Evolutionary conservation across 108 stramenopile species (phyloP).

Genomic region (Cylindrotheca fusiformis): DNA sequence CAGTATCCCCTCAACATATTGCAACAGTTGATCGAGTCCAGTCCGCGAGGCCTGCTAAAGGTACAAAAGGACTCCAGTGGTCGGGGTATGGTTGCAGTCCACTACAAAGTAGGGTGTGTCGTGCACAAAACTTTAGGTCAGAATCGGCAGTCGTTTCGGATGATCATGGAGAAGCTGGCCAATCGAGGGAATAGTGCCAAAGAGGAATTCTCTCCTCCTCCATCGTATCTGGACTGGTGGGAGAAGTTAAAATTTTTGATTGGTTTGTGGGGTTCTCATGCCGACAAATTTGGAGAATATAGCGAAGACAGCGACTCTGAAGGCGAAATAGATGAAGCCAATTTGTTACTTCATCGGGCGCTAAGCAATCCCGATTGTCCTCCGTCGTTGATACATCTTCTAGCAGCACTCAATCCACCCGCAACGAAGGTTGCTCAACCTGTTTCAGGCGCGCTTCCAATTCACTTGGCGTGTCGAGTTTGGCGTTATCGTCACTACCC

Average conservation of each 20-base stretch:
- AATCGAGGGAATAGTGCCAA: constrained; percentile 5
- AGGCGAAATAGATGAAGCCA: constrained; percentile 11
- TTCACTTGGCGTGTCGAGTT: constrained; percentile 28
- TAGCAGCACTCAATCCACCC: constrained; percentile 17
- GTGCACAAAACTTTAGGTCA: neutral
- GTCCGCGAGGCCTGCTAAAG: constrained; percentile 15
- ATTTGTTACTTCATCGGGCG: constrained; percentile 25
- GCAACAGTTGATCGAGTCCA: constrained; percentile 8
- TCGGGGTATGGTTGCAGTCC: constrained; percentile 28
- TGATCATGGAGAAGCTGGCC: constrained; percentile 22
- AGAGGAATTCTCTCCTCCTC: constrained; percentile 8
- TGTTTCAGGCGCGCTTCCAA: constrained; percentile 21
- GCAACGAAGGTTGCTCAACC: constrained; percentile 18
- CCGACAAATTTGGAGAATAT: neutral
- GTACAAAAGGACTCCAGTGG: constrained; percentile 23
- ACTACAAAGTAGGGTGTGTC: constrained; percentile 31
- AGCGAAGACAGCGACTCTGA: constrained; percentile 4
- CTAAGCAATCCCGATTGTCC: constrained; percentile 34
- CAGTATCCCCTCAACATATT: constrained; percentile 28
- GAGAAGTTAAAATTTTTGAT: constrained; percentile 30
- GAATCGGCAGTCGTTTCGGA: constrained; percentile 23
- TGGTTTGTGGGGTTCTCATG: constrained; percentile 24
- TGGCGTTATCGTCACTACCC: constrained; percentile 32
- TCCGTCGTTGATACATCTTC: constrained; percentile 27
- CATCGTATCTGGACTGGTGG: constrained; percentile 30